Base-by-base conservation (phyloP, 1,284 basidiomycete genomes). In the Mycena citricolor region DNA sequence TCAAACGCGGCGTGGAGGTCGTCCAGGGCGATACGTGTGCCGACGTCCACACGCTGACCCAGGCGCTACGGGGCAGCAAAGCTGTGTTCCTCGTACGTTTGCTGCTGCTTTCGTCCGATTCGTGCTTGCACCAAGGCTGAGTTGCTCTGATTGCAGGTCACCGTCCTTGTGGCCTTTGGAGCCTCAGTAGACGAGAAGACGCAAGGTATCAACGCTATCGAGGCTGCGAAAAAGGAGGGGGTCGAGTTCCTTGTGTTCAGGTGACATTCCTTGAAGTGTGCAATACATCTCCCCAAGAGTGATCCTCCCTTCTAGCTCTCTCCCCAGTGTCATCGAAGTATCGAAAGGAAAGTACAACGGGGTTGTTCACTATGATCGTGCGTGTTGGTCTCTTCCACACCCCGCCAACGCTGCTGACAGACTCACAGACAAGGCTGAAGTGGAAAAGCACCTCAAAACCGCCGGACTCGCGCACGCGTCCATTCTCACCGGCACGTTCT, bases 1-100 rank as follows among this genome's bases (percentile, higher is more conserved):
- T 31, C 11, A 39, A 38, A 5, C 24, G 32, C 10, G 44, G 44
- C 10, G 20, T 35, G 14, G 24, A 46, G 22, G 38, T 46, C 23
- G 44, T 40, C 14, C 21, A 17, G 14, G 44, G 26, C 3, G 16
- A 46, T n/a, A 20, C 41, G 1, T n/a, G n/a, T n/a, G n/a, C n/a
- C n/a, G n/a, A n/a, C n/a, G n/a, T n/a, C n/a, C n/a, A n/a, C n/a
- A n/a, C n/a, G n/a, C n/a, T n/a, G n/a, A n/a, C n/a, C n/a, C n/a
- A n/a, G n/a, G n/a, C n/a, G n/a, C 51, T 72, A 49, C 39, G 44
- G 1, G 69, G 68, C 20, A 59, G 60, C 2, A 64, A 71, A 44
- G 64, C 54, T 5, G 69, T 70, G 22, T 72, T 65, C 52, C 65
- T 60, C 31, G 65, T 69, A 40, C n/a, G n/a, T n/a, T n/a, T n/a